Evolutionary conservation across 495 filamentous ascomycete genomes (phyloP), one percentile per base, ranked within the genome.

Genomic region (Cetradonia linearis): DNA sequence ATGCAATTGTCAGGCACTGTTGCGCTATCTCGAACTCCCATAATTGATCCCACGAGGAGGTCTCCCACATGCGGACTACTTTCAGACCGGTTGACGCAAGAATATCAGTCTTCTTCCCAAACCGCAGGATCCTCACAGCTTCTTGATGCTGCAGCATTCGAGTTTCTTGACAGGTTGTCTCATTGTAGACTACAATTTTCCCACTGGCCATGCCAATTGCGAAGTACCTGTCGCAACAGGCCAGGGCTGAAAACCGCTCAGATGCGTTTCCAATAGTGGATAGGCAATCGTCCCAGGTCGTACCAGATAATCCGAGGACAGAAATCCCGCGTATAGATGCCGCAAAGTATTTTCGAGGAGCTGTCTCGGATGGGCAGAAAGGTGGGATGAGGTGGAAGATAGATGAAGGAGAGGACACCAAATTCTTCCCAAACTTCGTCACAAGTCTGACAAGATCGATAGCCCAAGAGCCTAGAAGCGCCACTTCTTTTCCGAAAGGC

Each of bases 311-410:
- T 1, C 70, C 70, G 0, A 61, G 47, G 13, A 72, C 59, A 20
- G 40, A 37, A 46, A 72, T 53, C 0, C 59, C 62, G 9, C 67
- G 69, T 1, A 38, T 38, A 5, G 63, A 47, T 14, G 23, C 38
- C 2, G 38, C 56, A 36, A 68, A 70, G 28, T 65, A 58, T 28
- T 64, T 66, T 25, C 60, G 59, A 14, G 63, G 52, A 0, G 62
- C 62, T 14, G 63, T 66, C 13, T 68, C 66, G 1, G 61, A 34
- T 13, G 70, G 69, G 48, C 70, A 70, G 44, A 72, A 68, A 8
- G 66, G 61, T 11, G 69, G 67, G 18, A 72, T 67, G 0, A 59
- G 64, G n/a, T 63, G 55, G 25, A 63, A 63, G n/a, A 72, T 72
- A 2, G 64, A 67, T 6, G 66, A 56, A 16, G 70, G 70, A 13